Percentiles rank a stretch among this genome's conserved stretches.
Conservation (phyloP, 306 rosid genomes). For the Carpinus fangiana region DNA sequence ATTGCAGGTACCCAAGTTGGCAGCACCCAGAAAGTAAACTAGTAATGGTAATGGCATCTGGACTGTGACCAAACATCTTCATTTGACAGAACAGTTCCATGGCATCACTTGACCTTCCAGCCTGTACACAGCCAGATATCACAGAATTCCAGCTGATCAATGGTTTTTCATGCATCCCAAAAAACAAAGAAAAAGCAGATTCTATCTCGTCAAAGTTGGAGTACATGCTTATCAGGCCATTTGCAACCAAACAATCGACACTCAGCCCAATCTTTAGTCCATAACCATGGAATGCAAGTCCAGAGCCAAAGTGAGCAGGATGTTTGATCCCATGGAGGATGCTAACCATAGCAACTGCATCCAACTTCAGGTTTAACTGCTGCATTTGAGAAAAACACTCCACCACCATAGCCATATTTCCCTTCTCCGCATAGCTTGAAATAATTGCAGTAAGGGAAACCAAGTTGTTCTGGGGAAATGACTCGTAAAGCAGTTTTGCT, state of each 20-base stretch:
- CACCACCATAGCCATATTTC: slow-evolving; percentile 46
- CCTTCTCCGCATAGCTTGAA: slow-evolving; percentile 60
- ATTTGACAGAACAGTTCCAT: slow-evolving; percentile 59
- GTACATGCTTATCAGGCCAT: slow-evolving; percentile 81
- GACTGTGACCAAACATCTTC: slow-evolving; percentile 50
- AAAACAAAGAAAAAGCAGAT: slow-evolving; percentile 50
- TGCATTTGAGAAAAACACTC: slow-evolving; percentile 46
- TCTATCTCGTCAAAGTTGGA: slow-evolving; percentile 63
- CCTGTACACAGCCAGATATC: slow-evolving; percentile 75
- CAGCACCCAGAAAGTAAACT: slow-evolving; percentile 76
- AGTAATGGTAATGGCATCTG: slow-evolving; percentile 64
- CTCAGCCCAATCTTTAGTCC: slow-evolving; percentile 59
- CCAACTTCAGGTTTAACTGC: slow-evolving; percentile 51
- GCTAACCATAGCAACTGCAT: slow-evolving; percentile 69
- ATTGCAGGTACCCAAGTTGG: slow-evolving; percentile 59
- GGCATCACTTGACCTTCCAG: slow-evolving; percentile 68
- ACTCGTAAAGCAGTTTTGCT: slow-evolving; percentile 49
- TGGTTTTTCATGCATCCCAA: slow-evolving; percentile 43
- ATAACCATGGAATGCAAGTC: slow-evolving; percentile 62
- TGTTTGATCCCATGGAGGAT: slow-evolving; percentile 65
- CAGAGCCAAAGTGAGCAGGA: slow-evolving; percentile 52
- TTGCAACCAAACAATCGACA: slow-evolving; percentile 50
- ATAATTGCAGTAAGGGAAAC: slow-evolving; percentile 67
- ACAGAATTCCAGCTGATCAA: slow-evolving; percentile 73
- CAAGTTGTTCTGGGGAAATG: slow-evolving; percentile 48